Evolutionary conservation across 306 rosid species (phyloP), one percentile per base, ranked within the genome.

Genomic region (Herpetospermum pedunculosum): DNA sequence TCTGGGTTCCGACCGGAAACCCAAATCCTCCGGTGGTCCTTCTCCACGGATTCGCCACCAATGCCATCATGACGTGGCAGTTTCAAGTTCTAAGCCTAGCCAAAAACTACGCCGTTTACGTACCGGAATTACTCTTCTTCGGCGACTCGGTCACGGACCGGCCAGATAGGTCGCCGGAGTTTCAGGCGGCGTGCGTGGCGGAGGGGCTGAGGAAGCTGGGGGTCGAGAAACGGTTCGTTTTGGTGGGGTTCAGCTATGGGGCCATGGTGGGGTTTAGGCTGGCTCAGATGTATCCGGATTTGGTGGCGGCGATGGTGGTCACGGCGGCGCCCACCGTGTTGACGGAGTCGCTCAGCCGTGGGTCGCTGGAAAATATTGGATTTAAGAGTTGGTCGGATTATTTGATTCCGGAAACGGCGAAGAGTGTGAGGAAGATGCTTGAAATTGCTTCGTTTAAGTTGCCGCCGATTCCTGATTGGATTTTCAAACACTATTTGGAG

Each of bases 141-240:
- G 83, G 85, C 0, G 76, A 52, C 7, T 85, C 85, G 10, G 26
- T 55, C 5, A 80, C 89, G 4, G 87, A 83, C 19, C 80, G 70
- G 23, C 12, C 70, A 0, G 83, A 83, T 5, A 58, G 87, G 38
- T 76, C 84, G 12, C 77, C 49, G 30, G 81, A 70, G 78, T 85
- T 83, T 47, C 89, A 85, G 49, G 87, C 87, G 32, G 75, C 48
- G 77, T 80, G 89, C n/a, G 72, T 85, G 53, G 83, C 77, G 1
- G 64, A 76, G 78, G 87, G 87, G 21, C 38, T 85, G 78, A 55
- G 12, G 44, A 81, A 34, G 59, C 72, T 85, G 3, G 89, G 85
- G 5, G 85, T 85, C 21, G 78, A 85, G 40, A 72, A 19, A 11
- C 1, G 48, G 77, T 85, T 80, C 70, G 78, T 77, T 34, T 57